These are phyloP conservation scores for Conticribra guillardii DNA, from an alignment of 108 stramenopile species.

Conservation along the genomic window DNA sequence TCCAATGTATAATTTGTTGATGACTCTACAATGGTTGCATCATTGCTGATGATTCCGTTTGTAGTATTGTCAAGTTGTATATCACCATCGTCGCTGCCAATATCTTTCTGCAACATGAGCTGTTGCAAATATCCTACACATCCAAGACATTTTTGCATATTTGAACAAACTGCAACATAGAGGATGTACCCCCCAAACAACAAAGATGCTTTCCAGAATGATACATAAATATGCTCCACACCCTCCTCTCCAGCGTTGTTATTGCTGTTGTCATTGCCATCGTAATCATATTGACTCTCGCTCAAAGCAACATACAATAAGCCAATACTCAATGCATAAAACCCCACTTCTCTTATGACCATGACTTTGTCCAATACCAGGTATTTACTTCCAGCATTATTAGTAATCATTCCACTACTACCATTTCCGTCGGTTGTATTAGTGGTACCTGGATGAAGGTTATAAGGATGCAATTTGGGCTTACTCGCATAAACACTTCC, in stretches of 20 bases:
- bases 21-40: not conserved
- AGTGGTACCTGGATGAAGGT: not conserved
- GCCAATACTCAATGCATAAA: slow-evolving; percentile 68
- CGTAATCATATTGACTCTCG: slow-evolving; percentile 44
- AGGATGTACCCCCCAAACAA: slow-evolving; percentile 71
- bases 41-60: too few relatives aligned
- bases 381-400: slow-evolving; percentile 29
- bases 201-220: slow-evolving; percentile 59
- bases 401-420: not conserved
- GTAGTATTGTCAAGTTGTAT: too few relatives aligned
- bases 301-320: slow-evolving; percentile 64
- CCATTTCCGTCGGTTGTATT: not conserved
- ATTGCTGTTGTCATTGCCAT: too few relatives aligned
- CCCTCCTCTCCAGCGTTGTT: slow-evolving; percentile 35
- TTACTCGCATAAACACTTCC: slow-evolving; percentile 68
- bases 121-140: not conserved
- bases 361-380: slow-evolving; percentile 62
- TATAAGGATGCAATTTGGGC: slow-evolving; percentile 1
- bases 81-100: not conserved
- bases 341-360: slow-evolving; percentile 68
- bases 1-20: not conserved
- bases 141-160: slow-evolving; percentile 41
- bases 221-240: slow-evolving; percentile 61
- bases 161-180: slow-evolving; percentile 72
- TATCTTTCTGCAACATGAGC: slow-evolving; percentile 30